Evolutionary conservation across 176 grass and related monocot genomes (phyloP).

Genomic region (Tillandsia leiboldiana): DNA sequence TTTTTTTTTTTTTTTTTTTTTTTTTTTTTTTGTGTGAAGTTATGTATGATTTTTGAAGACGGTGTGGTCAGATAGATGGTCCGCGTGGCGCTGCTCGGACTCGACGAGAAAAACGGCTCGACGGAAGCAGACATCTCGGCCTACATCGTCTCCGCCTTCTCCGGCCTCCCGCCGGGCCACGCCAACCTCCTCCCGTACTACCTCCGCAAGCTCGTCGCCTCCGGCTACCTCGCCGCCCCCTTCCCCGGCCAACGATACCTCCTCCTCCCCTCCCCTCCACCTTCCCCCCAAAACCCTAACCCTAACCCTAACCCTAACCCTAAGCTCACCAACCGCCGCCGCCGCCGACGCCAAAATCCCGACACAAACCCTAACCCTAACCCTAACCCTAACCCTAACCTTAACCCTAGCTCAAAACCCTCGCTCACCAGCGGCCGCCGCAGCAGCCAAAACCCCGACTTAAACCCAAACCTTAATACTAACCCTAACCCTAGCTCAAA

Average conservation of each 20-base stretch:
- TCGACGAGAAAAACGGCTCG: neutral
- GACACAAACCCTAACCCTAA: too few relatives aligned
- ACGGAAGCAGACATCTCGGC: slow-evolving; percentile 1
- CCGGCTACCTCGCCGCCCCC: neutral
- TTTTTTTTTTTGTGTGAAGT: neutral
- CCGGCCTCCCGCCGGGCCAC: slow-evolving; percentile 4
- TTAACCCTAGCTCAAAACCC: too few relatives aligned
- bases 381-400: too few relatives aligned
- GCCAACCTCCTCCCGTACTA: slow-evolving; percentile 9
- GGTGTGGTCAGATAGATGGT: slow-evolving; percentile 2
- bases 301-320: neutral
- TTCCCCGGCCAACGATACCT: neutral
- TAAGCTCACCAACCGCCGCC: neutral
- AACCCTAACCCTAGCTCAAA: neutral
- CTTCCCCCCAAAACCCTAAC: neutral
- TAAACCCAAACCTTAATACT: neutral
- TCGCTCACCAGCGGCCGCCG: neutral
- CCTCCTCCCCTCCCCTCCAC: neutral
- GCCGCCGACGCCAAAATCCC: neutral
- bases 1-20: neutral
- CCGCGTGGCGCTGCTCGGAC: neutral
- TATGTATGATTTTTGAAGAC: too few relatives aligned
- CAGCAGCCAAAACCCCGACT: neutral
- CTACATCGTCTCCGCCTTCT: slow-evolving; percentile 4
- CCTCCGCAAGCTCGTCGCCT: neutral